These are phyloP conservation scores for Aspergillus fischeri DNA, from an alignment of 2,329 filamentous ascomycete species.

Conservation along the genomic window DNA sequence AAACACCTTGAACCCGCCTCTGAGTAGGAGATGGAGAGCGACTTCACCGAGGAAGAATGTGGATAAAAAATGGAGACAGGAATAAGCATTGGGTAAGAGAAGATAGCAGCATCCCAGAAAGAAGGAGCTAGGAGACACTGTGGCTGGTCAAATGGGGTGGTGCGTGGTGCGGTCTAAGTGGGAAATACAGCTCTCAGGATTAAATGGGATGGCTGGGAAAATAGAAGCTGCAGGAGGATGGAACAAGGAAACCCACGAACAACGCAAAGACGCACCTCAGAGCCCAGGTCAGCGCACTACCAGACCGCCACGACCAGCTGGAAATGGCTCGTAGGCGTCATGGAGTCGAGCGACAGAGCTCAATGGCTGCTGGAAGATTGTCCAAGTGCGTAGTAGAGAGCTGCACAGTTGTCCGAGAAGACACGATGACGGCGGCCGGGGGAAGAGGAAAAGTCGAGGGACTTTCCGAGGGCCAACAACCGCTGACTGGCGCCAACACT, in stretches of 20 bases:
- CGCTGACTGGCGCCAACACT: not conserved
- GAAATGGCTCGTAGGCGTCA: constrained; percentile 16
- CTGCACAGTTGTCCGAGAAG: not conserved
- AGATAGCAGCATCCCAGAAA: constrained; percentile 9
- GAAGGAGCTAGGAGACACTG: constrained; percentile 14
- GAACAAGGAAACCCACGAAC: constrained; percentile 7
- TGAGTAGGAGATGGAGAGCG: constrained; percentile 5
- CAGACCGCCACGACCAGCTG: constrained; percentile 21
- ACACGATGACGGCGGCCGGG: constrained; percentile 2
- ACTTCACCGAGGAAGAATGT: constrained; percentile 19
- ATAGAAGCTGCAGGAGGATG: constrained; percentile 16
- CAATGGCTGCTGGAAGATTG: constrained; percentile 13
- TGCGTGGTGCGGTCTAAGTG: not conserved
- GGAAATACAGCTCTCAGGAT: constrained; percentile 8
- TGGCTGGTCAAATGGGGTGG: constrained; percentile 30
- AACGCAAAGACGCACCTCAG: constrained; percentile 10
- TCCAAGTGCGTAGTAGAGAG: not conserved
- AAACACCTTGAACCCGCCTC: constrained; percentile 6
- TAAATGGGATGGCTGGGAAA: constrained; percentile 41
- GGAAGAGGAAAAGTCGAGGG: not conserved
- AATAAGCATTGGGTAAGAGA: constrained; percentile 7
- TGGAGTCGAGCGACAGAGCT: constrained; percentile 13
- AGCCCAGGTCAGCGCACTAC: constrained; percentile 4
- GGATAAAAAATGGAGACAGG: constrained; percentile 17
- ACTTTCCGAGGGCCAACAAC: not conserved